Evolutionary conservation across 495 filamentous ascomycete genomes (phyloP).

Genomic region (Trichocladium antarcticum): DNA sequence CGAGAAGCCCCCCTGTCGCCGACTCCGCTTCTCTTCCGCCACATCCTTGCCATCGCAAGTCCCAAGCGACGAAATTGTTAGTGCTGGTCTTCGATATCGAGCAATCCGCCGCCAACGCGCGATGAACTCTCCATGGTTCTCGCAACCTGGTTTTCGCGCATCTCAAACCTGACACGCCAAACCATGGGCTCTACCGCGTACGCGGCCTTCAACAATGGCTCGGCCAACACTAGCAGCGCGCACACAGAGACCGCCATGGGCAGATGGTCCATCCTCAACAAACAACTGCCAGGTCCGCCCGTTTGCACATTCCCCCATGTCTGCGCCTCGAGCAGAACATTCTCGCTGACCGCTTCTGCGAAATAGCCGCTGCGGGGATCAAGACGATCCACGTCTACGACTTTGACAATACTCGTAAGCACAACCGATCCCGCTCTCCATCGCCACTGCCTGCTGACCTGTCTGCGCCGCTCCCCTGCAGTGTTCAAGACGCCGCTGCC

Average conservation of each 20-base stretch:
- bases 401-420: slow-evolving; percentile 86
- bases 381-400: slow-evolving; percentile 88
- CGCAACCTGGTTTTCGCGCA: slow-evolving; percentile 12
- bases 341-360: slow-evolving; percentile 8
- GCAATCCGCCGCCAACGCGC: not conserved
- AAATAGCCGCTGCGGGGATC: slow-evolving; percentile 51
- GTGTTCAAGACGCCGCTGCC: slow-evolving; percentile 87
- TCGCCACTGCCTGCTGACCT: slow-evolving; percentile 3
- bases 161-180: slow-evolving; percentile 10
- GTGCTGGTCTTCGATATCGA: not conserved
- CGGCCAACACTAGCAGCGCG: slow-evolving; percentile 12
- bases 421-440: not conserved
- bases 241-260: slow-evolving; percentile 62
- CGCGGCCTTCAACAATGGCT: slow-evolving; percentile 20
- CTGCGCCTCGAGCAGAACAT: too few relatives aligned
- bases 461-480: slow-evolving; percentile 21
- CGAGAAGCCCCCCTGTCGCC: not conserved
- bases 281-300: slow-evolving; percentile 46
- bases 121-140: slow-evolving; percentile 14
- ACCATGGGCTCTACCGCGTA: slow-evolving; percentile 21
- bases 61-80: slow-evolving; percentile 13
- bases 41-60: not conserved
- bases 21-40: slow-evolving; percentile 5
- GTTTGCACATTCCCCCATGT: too few relatives aligned
- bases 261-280: slow-evolving; percentile 68